phyloP scores from a whole-genome alignment of 148 eudicot genomes.

The Camellia japonica region DNA sequence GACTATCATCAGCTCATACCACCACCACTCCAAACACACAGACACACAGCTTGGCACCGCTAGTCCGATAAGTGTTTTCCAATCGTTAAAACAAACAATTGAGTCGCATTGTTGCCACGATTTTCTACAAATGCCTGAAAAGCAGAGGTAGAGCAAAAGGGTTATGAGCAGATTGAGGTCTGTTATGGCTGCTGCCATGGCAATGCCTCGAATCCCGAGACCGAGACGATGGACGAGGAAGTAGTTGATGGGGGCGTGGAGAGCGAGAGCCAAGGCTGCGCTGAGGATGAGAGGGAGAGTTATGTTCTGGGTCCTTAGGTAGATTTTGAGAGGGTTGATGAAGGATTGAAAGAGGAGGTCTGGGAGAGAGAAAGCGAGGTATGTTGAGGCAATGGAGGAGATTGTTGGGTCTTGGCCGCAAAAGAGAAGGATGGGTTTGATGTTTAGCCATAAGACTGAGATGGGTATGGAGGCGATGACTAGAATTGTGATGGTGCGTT shows the following conservation, averaged over 20 bases:
- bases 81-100: constrained; percentile 36
- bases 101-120: constrained; percentile 48
- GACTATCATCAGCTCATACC: constrained; percentile 78
- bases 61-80: constrained; percentile 33
- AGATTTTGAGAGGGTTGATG: constrained; percentile 39
- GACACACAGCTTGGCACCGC: constrained; percentile 62
- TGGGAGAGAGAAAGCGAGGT: constrained; percentile 35
- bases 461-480: constrained; percentile 31
- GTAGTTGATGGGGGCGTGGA: constrained; percentile 38
- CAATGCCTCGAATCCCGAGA: constrained; percentile 38
- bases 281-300: constrained; percentile 33
- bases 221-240: constrained; percentile 14
- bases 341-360: constrained; percentile 31
- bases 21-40: constrained; percentile 85
- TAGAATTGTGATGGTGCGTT: constrained; percentile 32
- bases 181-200: constrained; percentile 11
- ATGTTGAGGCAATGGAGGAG: constrained; percentile 25
- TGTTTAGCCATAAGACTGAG: constrained; percentile 38
- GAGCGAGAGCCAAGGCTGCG: constrained; percentile 22
- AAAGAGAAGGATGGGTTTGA: constrained; percentile 30
- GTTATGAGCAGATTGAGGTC: constrained; percentile 32
- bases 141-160: constrained; percentile 28
- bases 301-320: constrained; percentile 33
- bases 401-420: constrained; percentile 30
- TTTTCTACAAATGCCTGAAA: constrained; percentile 32